Base-by-base conservation (phyloP, 345 rosid species). In the Brassica juncea region DNA sequence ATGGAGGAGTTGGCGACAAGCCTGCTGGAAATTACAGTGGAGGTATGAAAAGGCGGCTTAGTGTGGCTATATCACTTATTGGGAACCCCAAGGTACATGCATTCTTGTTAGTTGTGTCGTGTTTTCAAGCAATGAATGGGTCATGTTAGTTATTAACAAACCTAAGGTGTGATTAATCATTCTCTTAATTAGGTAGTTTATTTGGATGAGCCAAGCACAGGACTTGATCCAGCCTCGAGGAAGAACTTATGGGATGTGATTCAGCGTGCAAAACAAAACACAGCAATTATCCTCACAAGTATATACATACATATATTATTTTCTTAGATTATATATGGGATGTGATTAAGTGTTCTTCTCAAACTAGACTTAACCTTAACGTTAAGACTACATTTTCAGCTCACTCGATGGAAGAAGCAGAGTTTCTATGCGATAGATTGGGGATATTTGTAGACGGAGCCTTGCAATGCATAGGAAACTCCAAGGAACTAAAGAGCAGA, bases 401-500 rank as follows among this genome's bases (percentile, higher is more conserved):
- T 3, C 97, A 95, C 81, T 95, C 99, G 10, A 93, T 93, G 98
- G 98, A 91, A 85, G 99, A 95, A 86, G 99, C 99, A 39, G 99
- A 93, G 80, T 89, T 80, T 75, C 86, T 95, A 2, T 93, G 99
- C 79, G 96, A 95, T 58, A 83, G 99, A 27, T 67, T 93, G 66
- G 98, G 98, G 39, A 88, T 95, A 5, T 93, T 95, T 34, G 97
- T 95, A 2, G 90, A 86, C 70, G 98, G 99, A 16, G 78, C 89
- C 77, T 86, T 95, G 81, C 98, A 91, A 78, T 95, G 98, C 83
- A 83, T 95, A 31, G 99, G 97, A 71, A 93, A 95, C 75, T 86
- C 99, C 1, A 92, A 90, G 80, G 97, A 95, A 61, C 74, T 95
- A 55, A 95, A 85, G 83, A 96, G 79, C 4, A 87, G 97, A 82